Evolutionary conservation across 2,329 filamentous ascomycete genomes (phyloP).

Genomic region (Xylariaceae sp.): DNA sequence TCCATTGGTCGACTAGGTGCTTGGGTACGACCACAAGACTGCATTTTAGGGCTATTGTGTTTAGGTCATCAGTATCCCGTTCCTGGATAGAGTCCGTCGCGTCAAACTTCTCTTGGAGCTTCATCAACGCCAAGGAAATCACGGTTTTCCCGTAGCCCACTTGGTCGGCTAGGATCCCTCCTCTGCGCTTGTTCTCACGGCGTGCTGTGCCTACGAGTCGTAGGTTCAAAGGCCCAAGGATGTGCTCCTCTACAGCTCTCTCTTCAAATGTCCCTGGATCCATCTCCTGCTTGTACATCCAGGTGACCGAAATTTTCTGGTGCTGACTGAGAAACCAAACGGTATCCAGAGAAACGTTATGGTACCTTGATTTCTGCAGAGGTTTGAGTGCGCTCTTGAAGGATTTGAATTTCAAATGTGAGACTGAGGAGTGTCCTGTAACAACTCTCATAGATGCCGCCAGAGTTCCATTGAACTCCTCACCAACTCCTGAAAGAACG

Average conservation of each 20-base stretch:
- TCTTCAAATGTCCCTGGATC: conserved; percentile 29
- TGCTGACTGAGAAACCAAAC: conserved; percentile 13
- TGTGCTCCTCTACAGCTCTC: conserved; percentile 37
- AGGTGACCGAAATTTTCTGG: conserved; percentile 29
- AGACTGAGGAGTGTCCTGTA: too few species aligned
- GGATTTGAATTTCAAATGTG: conserved; percentile 15
- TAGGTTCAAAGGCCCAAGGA: conserved; percentile 30
- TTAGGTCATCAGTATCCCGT: conserved; percentile 6
- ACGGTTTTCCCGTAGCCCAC: conserved; percentile 45
- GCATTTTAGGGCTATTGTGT: conserved; percentile 31
- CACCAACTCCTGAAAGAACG: too few species aligned
- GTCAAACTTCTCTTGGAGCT: conserved; percentile 25
- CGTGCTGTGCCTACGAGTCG: conserved; percentile 33
- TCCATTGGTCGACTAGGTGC: conserved; percentile 41
- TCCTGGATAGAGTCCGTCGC: conserved; percentile 14
- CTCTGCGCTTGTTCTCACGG: conserved; percentile 25
- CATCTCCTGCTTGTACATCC: conserved; percentile 30
- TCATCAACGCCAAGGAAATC: conserved; percentile 36
- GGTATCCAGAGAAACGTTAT: neutral
- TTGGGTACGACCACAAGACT: conserved; percentile 39
- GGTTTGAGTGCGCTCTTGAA: conserved; percentile 12
- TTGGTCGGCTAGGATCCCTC: conserved; percentile 41
- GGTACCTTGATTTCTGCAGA: neutral
- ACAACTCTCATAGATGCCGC: too few species aligned
- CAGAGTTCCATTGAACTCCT: too few species aligned